Base-by-base conservation (phyloP, 345 rosid species). In the Pistacia vera region DNA sequence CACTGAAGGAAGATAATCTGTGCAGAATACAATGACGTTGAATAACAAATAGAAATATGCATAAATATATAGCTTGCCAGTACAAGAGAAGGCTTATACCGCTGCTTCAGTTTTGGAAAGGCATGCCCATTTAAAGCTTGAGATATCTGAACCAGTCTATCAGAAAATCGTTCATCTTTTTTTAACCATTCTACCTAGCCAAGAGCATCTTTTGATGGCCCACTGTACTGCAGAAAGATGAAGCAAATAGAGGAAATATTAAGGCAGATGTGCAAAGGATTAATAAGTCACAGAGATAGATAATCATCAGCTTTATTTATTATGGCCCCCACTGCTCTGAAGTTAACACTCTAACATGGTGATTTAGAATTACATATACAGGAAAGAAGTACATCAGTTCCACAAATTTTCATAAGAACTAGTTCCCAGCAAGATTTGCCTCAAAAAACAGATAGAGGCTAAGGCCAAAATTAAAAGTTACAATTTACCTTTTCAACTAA, bases 81-180 rank as follows among this genome's bases (percentile, higher is more conserved):
- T 11, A 95, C 99, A 71, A 95, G 83, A 51, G 94, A 91, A 36
- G 96, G 91, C 87, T 92, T 93, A 81, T 91, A 89, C 74, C 92
- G 94, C 82, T 93, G 78, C 90, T 88, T 93, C 77, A 95, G 70
- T 82, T 85, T 95, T 14, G 96, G 98, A 80, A 95, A 95, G 49
- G 97, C 93, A 81, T 95, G 99, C 11, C 96, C 91, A 82, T 78
- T 77, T 5, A 78, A 20, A 74, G 97, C 91, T 61, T 93, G 96
- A 85, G 97, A 90, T 74, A 88, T 82, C 93, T 95, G 99, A 38
- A 93, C 90, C 75, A 93, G 85, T 59, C 91, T 38, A 82, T 87
- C 92, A 5, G 89, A 91, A 90, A 91, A 91, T 63, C 80, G 89
- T 13, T 74, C 85, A 71, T 95, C 88, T 78, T 81, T 86, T 82